phyloP scores from a whole-genome alignment of 208 protist genomes.

The Leishmania martiniquensis region DNA sequence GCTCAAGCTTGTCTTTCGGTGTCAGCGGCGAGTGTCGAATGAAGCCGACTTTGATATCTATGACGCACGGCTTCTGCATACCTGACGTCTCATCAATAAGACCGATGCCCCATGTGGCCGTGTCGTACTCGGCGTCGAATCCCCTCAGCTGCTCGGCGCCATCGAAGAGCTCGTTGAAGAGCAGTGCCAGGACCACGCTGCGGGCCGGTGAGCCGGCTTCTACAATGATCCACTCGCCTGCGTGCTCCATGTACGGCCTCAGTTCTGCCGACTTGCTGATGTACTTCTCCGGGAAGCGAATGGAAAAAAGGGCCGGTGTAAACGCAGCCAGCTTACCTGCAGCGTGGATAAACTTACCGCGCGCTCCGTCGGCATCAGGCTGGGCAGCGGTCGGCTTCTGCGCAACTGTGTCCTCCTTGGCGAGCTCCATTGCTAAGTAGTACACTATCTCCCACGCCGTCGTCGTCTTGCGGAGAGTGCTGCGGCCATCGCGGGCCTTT shows the following conservation, averaged over 20 bases:
- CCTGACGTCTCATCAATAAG: conserved; percentile 62
- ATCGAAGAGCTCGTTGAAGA: conserved; percentile 48
- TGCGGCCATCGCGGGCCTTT: conserved; percentile 31
- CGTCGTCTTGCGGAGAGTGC: conserved; percentile 63
- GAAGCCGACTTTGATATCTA: conserved; percentile 81
- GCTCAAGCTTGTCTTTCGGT: conserved; percentile 46
- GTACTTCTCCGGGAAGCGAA: conserved; percentile 34
- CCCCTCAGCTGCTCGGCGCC: conserved; percentile 28
- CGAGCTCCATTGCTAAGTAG: conserved; percentile 52
- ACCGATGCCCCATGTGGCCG: conserved; percentile 50
- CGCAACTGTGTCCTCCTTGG: conserved; percentile 7
- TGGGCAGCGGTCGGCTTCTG: not conserved
- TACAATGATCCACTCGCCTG: conserved; percentile 37
- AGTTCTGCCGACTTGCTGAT: conserved; percentile 17
- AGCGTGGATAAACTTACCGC: conserved; percentile 25
- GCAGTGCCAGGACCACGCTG: conserved; percentile 9
- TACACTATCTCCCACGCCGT: conserved; percentile 79
- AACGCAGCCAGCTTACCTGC: conserved; percentile 24
- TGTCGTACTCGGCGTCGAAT: conserved; percentile 46
- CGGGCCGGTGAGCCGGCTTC: conserved; percentile 29
- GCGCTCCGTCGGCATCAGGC: conserved; percentile 3
- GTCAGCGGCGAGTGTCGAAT: conserved; percentile 77
- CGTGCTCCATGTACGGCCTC: conserved; percentile 7
- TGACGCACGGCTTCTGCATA: conserved; percentile 50
- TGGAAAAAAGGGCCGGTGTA: conserved; percentile 18